Percentiles rank a stretch among this genome's conserved stretches.
Evolutionary conservation across 306 rosid genomes (phyloP).

Genomic region (Castanea sativa): DNA sequence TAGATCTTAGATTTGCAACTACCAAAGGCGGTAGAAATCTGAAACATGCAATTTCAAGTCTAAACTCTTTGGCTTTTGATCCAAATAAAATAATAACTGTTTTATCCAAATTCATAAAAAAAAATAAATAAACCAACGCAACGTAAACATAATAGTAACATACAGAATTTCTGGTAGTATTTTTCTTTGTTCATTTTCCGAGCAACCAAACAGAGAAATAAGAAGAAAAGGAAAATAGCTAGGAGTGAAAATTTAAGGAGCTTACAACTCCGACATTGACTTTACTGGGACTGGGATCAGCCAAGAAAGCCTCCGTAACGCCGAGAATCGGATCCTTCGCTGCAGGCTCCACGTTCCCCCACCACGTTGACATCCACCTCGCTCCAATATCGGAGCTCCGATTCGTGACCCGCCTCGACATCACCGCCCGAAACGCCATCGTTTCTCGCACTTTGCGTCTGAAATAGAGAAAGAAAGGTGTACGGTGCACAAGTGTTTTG

Average conservation of each 20-base stretch:
- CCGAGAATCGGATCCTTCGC: slow-evolving; percentile 98
- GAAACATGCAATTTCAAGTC: background rate
- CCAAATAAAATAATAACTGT: slow-evolving; percentile 4
- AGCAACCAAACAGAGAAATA: background rate
- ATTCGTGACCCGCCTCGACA: slow-evolving; percentile 17
- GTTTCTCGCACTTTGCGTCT: background rate
- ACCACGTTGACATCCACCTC: slow-evolving; percentile 78
- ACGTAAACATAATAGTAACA: background rate
- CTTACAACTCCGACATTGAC: slow-evolving; percentile 97
- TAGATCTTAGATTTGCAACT: background rate
- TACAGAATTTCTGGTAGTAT: background rate
- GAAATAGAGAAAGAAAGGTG: no score
- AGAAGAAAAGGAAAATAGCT: background rate
- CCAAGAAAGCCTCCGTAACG: slow-evolving; percentile 93
- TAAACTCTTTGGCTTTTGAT: background rate
- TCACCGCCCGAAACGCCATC: slow-evolving; percentile 56
- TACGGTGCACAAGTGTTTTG: no score
- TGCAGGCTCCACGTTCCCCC: slow-evolving; percentile 73
- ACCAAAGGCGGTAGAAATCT: background rate
- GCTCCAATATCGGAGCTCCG: slow-evolving; percentile 48
- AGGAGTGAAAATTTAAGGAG: slow-evolving; percentile 4
- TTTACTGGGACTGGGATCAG: slow-evolving; percentile 85
- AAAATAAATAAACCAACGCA: background rate
- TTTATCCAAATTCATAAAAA: background rate
- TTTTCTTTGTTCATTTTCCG: background rate